Percentiles rank a stretch among this genome's conserved stretches.
These are phyloP conservation scores for Wallacemonas sp. DNA, from an alignment of 208 protist genomes.

Conservation along the genomic window DNA sequence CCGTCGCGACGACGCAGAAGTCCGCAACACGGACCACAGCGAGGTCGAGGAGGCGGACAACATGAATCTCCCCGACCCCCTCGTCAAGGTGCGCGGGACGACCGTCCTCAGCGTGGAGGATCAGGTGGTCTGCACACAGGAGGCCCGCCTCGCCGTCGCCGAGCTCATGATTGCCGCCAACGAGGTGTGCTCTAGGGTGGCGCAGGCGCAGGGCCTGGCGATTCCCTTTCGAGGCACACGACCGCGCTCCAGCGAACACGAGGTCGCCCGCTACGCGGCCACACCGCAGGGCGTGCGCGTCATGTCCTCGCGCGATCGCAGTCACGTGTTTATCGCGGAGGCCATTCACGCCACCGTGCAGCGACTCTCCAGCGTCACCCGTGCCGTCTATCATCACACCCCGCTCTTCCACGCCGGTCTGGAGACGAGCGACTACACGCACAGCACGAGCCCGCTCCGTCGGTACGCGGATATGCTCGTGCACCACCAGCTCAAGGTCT, in stretches of 20 bases:
- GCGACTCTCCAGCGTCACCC: slow-evolving; percentile 74
- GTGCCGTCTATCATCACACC: slow-evolving; percentile 79
- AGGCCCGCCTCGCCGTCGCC: slow-evolving; percentile 80
- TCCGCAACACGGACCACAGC: neutral
- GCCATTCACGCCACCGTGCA: slow-evolving; percentile 67
- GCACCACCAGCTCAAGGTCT: slow-evolving; percentile 90
- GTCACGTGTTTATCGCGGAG: slow-evolving; percentile 70
- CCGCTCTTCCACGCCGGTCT: slow-evolving; percentile 80
- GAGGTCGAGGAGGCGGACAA: slow-evolving; percentile 28
- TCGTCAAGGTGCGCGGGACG: slow-evolving; percentile 65
- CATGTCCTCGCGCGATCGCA: slow-evolving; percentile 51
- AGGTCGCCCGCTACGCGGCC: slow-evolving; percentile 55
- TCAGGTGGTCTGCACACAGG: slow-evolving; percentile 76
- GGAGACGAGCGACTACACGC: slow-evolving; percentile 79
- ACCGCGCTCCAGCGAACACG: slow-evolving; percentile 71
- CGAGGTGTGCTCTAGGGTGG: slow-evolving; percentile 89
- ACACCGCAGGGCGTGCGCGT: slow-evolving; percentile 67
- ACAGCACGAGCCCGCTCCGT: slow-evolving; percentile 87
- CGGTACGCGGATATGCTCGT: slow-evolving; percentile 92
- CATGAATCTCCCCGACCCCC: slow-evolving; percentile 72
- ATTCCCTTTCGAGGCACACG: slow-evolving; percentile 87
- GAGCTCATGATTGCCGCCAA: slow-evolving; percentile 93
- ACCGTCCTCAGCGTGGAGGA: slow-evolving; percentile 68
- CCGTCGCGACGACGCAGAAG: slow-evolving; percentile 5
- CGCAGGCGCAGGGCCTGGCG: slow-evolving; percentile 66